These are phyloP conservation scores for Wakefieldia striispora DNA, from an alignment of 768 basidiomycete species.

Conservation along the genomic window DNA sequence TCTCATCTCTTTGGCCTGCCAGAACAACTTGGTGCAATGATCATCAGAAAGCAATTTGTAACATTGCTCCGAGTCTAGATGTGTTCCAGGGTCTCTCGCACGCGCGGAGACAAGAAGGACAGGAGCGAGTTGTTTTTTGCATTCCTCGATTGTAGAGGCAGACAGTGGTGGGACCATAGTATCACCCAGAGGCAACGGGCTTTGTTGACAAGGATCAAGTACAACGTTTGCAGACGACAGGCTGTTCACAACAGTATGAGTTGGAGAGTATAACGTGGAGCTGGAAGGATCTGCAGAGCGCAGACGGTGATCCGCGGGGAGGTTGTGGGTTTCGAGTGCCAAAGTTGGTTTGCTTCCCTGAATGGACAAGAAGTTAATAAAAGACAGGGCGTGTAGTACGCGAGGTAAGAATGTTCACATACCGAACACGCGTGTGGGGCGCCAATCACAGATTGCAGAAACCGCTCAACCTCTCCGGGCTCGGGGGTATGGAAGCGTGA, in stretches of 20 bases:
- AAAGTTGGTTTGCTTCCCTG: conserved; percentile 9
- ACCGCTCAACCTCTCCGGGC: conserved; percentile 25
- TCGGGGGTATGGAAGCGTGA: conserved; percentile 19
- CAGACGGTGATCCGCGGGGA: conserved; percentile 1
- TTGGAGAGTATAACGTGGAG: conserved; percentile 9
- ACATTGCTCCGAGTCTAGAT: conserved; percentile 19
- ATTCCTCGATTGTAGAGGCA: conserved; percentile 22
- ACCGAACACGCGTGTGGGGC: conserved; percentile 15
- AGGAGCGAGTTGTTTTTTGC: conserved; percentile 25
- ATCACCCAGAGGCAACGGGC: conserved; percentile 6
- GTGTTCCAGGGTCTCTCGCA: conserved; percentile 13
- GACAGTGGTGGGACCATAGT: conserved; percentile 4
- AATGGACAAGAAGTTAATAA: conserved; percentile 4
- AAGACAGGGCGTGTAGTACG: neutral
- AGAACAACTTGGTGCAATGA: conserved; percentile 19
- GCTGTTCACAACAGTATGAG: conserved; percentile 10
- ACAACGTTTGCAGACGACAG: conserved; percentile 1
- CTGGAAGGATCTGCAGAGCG: conserved; percentile 3
- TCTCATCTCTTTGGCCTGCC: conserved; percentile 25
- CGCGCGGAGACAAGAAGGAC: conserved; percentile 19
- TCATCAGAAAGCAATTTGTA: conserved; percentile 28
- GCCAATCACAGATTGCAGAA: conserved; percentile 25
- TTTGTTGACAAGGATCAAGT: conserved; percentile 4
- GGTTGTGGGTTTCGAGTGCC: conserved; percentile 15
- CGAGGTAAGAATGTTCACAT: conserved; percentile 8